These are phyloP conservation scores for Astragalus membranaceus DNA, from an alignment of 306 rosid genomes.

Conservation along the genomic window DNA sequence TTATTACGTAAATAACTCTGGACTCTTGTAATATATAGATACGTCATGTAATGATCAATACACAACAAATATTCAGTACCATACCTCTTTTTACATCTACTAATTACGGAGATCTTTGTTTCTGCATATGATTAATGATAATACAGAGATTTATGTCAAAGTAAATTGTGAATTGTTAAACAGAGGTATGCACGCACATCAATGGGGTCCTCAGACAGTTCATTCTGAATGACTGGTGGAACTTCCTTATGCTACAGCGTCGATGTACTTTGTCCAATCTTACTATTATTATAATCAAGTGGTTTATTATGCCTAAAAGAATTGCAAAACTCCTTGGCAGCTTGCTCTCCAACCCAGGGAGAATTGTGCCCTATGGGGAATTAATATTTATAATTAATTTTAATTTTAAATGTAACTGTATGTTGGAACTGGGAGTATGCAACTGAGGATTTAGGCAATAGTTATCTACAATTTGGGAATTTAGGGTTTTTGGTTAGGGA, in stretches of 20 bases:
- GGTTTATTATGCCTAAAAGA: not conserved
- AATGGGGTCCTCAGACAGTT: not conserved
- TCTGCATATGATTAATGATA: not conserved
- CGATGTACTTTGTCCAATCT: not conserved
- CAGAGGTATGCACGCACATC: not conserved
- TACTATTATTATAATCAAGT: not conserved
- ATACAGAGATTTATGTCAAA: not conserved
- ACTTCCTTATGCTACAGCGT: not conserved
- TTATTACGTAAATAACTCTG: too few relatives aligned
- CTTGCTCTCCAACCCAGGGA: not conserved
- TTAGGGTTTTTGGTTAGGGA: not conserved
- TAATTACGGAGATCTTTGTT: conserved; percentile 2
- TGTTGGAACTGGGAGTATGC: not conserved
- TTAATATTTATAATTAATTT: not conserved
- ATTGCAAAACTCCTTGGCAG: not conserved
- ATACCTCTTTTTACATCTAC: not conserved
- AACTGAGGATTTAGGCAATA: not conserved
- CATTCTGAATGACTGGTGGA: conserved; percentile 1
- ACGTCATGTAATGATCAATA: too few relatives aligned
- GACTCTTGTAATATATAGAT: too few relatives aligned
- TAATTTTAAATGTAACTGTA: not conserved
- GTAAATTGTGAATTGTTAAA: not conserved
- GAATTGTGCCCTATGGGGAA: not conserved
- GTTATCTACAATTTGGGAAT: not conserved
- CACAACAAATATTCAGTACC: too few relatives aligned